Percentiles rank a stretch among this genome's conserved stretches.
These are phyloP conservation scores for Fonsecaea multimorphosa DNA, from an alignment of 2,329 filamentous ascomycete genomes.

Conservation along the genomic window DNA sequence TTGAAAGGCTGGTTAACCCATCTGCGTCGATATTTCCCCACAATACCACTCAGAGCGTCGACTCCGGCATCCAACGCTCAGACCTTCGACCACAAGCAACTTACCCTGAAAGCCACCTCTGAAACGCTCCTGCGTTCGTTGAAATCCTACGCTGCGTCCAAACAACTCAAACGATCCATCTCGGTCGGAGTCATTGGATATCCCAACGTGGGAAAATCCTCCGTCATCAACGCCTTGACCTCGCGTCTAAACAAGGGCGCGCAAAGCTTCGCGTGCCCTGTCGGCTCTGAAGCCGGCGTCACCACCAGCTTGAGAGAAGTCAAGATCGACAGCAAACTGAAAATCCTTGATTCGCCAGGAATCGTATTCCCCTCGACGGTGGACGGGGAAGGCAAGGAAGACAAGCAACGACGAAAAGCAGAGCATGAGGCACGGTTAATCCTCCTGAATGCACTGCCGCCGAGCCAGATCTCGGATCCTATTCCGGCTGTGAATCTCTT, in stretches of 20 bases:
- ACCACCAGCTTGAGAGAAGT: conserved; percentile 87
- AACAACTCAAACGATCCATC: conserved; percentile 85
- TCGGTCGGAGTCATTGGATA: conserved; percentile 94
- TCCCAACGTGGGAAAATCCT: conserved; percentile 95
- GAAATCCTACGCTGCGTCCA: conserved; percentile 83
- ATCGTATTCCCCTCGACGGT: conserved; percentile 82
- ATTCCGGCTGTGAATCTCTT: conserved; percentile 84
- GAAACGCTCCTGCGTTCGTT: conserved; percentile 84
- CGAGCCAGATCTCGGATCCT: conserved; percentile 92
- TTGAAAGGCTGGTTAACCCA: conserved; percentile 84
- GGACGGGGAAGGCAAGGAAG: conserved; percentile 51
- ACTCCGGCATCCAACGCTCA: conserved; percentile 82
- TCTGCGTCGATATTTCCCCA: conserved; percentile 88
- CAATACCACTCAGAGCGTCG: conserved; percentile 84
- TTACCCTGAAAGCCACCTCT: conserved; percentile 85
- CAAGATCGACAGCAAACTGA: conserved; percentile 93
- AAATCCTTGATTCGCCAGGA: conserved; percentile 89
- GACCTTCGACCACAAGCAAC: conserved; percentile 88
- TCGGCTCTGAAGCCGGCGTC: conserved; percentile 88
- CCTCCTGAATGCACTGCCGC: conserved; percentile 88
- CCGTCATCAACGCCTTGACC: conserved; percentile 91
- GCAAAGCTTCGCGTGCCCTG: conserved; percentile 73
- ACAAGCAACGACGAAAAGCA: conserved; percentile 66
- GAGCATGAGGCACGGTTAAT: conserved; percentile 81
- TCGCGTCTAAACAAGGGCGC: conserved; percentile 71